phyloP scores from a whole-genome alignment of 257 asterid genomes.

The Solanum sparsipilum region DNA sequence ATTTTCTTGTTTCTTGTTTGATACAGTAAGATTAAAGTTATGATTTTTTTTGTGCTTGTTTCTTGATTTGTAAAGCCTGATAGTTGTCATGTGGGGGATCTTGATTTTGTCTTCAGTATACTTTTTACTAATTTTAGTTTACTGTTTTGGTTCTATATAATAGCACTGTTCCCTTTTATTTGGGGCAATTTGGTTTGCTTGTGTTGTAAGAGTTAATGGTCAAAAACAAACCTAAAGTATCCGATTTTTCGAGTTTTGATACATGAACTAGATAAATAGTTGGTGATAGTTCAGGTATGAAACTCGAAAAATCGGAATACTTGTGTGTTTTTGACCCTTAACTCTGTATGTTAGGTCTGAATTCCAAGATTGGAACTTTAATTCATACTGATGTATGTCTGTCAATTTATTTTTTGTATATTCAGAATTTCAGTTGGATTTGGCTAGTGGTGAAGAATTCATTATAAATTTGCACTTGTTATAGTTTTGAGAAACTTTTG shows the following conservation, averaged over 20 bases:
- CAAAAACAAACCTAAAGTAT: not conserved
- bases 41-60: not conserved
- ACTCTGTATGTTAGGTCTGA: not conserved
- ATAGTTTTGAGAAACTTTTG: not conserved
- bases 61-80: not conserved
- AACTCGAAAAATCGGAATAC: not conserved
- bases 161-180: not conserved
- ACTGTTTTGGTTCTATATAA: not conserved
- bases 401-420: not conserved
- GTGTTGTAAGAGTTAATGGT: not conserved
- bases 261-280: not conserved
- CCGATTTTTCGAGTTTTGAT: not conserved
- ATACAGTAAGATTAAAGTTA: not conserved
- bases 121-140: not conserved
- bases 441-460: not conserved
- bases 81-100: not conserved
- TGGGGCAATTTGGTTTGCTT: not conserved
- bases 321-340: not conserved
- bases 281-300: not conserved
- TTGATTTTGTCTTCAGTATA: not conserved
- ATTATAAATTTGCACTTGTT: not conserved
- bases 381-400: not conserved
- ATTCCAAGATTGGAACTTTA: not conserved
- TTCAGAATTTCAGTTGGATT: constrained; percentile 1
- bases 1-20: not conserved